A percentile compares a stretch with the other conserved stretches of the same genome.
phyloP scores from a whole-genome alignment of 306 rosid species.

The Spatholobus suberectus region DNA sequence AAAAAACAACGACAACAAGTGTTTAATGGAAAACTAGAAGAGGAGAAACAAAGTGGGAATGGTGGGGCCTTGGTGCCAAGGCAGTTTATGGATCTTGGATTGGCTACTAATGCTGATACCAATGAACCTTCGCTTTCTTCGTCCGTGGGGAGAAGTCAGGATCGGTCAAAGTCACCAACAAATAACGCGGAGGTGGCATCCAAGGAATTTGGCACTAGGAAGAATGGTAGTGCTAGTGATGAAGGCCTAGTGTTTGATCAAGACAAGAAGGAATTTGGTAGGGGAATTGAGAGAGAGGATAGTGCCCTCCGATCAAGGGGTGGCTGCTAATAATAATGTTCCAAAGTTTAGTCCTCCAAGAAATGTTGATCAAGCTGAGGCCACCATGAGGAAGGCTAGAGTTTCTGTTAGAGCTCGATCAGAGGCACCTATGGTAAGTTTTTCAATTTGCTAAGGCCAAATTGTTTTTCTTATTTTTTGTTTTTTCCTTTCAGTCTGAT shows the following conservation, averaged over 20 bases:
- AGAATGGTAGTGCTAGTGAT: constrained; percentile 40
- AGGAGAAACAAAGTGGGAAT: constrained; percentile 40
- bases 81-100: constrained; percentile 75
- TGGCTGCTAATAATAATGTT: constrained; percentile 52
- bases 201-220: constrained; percentile 20
- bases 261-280: constrained; percentile 50
- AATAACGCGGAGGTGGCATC: constrained; percentile 45
- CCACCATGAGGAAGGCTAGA: constrained; percentile 88
- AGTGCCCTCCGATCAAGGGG: constrained; percentile 59
- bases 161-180: constrained; percentile 51
- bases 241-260: constrained; percentile 45
- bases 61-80: constrained; percentile 58
- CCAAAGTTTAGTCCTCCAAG: constrained; percentile 59
- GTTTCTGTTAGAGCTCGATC: constrained; percentile 90
- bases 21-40: constrained; percentile 33
- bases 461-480: background rate
- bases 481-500: background rate
- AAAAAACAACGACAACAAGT: background rate
- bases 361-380: constrained; percentile 72
- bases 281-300: constrained; percentile 49
- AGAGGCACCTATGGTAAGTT: constrained; percentile 75
- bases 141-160: constrained; percentile 54
- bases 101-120: constrained; percentile 47
- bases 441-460: background rate
- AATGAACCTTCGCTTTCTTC: constrained; percentile 62